A percentile compares a stretch with the other conserved stretches of the same genome.
Evolutionary conservation across 2,329 filamentous ascomycete species (phyloP).

Genomic region (Pyricularia grisea): DNA sequence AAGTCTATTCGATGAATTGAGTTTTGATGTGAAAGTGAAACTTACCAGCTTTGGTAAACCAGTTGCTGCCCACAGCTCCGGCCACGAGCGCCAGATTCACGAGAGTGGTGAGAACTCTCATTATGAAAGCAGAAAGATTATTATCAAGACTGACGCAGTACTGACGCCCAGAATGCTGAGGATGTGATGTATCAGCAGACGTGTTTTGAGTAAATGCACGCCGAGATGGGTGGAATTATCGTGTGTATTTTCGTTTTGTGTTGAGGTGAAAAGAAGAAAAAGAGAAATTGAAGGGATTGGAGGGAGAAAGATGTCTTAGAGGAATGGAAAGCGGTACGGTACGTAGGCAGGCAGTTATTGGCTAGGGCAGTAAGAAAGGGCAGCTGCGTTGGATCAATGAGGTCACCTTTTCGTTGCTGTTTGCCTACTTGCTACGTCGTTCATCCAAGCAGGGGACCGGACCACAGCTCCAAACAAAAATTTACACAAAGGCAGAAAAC

Average conservation of each 20-base stretch:
- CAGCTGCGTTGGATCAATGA: conserved; percentile 8
- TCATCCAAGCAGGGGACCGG: background rate
- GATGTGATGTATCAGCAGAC: background rate
- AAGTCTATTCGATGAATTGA: background rate
- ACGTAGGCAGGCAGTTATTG: background rate
- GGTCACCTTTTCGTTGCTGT: conserved; percentile 8
- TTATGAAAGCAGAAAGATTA: conserved; percentile 23
- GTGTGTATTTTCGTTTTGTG: background rate
- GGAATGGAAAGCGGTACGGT: background rate
- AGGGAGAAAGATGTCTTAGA: background rate
- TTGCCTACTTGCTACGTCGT: conserved; percentile 1
- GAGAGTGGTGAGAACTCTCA: conserved; percentile 69
- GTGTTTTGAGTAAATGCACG: background rate
- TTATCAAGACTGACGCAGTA: background rate
- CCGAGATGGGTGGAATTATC: background rate
- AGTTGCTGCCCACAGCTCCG: conserved; percentile 62
- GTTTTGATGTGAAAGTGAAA: conserved; percentile 11
- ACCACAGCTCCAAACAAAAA: background rate
- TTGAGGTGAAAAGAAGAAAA: background rate
- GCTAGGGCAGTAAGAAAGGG: background rate
- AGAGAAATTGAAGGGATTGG: background rate
- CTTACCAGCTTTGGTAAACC: conserved; percentile 82
- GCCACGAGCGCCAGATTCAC: conserved; percentile 64
- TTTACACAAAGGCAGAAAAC: background rate
- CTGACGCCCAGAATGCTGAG: background rate